Base-by-base conservation (phyloP, 75 land plant species). In the Pinus taeda region DNA sequence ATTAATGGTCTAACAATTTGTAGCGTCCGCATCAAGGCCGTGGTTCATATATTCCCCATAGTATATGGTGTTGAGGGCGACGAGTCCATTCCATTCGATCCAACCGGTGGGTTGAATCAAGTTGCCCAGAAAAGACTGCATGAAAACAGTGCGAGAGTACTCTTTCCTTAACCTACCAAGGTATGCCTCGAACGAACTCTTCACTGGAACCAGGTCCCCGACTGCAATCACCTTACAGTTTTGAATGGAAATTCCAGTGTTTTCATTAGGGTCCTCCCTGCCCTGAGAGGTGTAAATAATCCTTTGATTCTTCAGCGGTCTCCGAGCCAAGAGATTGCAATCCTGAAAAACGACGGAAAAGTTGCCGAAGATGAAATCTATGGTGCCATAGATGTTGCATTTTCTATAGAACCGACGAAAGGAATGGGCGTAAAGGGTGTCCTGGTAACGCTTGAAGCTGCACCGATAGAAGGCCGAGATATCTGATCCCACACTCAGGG, bases 341-440 rank as follows among this genome's bases (percentile, higher is more conserved):
- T 78, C 79, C 79, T 88, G 85, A 63, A 88, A 74, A 59, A 88
- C 87, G 12, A 60, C 85, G 45, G 71, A 74, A 13, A 74, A 57
- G 77, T 85, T 79, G 61, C 90, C 88, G 82, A 88, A 88, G 70
- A 87, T 79, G 84, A 87, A 87, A 69, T 87, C 89, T 24, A 87
- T 77, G 58, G 82, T 79, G 70, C 89, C 89, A 2, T 33, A 64
- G 79, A 85, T 72, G 75, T 61, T 69, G 64, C 86, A 83, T 9
- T 85, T 77, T 0, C 85, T 49, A 85, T 78, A 85, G 74, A 73
- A 79, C 37, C 74, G 80, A 7, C 80, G 77, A 5, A 37, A 21
- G 24, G 76, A 37, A 49, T 69, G 67, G 9, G 75, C 66, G 55
- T 74, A 79, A 1, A 79, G 76, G 13, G 80, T 79, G 56, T 79